Evolutionary conservation across 805 yeast genomes (phyloP).

Genomic region (Sugiyamaella floridensis): DNA sequence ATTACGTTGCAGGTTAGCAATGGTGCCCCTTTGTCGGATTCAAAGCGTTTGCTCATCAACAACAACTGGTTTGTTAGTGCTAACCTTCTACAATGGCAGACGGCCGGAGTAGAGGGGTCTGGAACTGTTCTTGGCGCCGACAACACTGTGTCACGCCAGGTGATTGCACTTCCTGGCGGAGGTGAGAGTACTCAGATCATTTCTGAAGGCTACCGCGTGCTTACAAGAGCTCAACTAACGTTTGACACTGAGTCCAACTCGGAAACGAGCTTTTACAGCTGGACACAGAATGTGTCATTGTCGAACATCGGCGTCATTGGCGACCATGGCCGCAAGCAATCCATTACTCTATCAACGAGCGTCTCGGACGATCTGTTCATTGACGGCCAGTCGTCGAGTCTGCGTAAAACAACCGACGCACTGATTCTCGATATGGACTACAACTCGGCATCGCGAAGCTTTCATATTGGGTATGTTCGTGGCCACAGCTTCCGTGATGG

Average conservation of each 20-base stretch:
- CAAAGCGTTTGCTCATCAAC: constrained; percentile 1
- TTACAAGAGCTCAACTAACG: neutral
- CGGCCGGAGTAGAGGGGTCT: constrained; percentile 20
- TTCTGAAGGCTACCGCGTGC: neutral
- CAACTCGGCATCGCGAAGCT: neutral
- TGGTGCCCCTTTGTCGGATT: constrained; percentile 5
- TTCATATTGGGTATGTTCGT: neutral
- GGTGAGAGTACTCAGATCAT: neutral
- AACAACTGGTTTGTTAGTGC: constrained; percentile 29
- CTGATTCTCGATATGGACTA: neutral
- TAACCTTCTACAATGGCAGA: constrained; percentile 28
- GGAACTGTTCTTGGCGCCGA: neutral
- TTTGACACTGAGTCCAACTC: neutral
- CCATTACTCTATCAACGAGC: neutral
- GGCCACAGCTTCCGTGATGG: neutral
- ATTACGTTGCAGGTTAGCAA: constrained; percentile 9
- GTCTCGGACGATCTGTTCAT: neutral
- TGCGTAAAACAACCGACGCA: neutral
- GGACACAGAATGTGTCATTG: constrained; percentile 2
- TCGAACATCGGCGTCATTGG: constrained; percentile 1
- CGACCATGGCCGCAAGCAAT: constrained; percentile 1
- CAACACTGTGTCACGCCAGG: neutral
- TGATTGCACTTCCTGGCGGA: neutral
- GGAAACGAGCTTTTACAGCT: neutral
- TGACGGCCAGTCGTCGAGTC: neutral